Evolutionary conservation across 306 rosid species (phyloP).

Genomic region (Glycine tomentella): DNA sequence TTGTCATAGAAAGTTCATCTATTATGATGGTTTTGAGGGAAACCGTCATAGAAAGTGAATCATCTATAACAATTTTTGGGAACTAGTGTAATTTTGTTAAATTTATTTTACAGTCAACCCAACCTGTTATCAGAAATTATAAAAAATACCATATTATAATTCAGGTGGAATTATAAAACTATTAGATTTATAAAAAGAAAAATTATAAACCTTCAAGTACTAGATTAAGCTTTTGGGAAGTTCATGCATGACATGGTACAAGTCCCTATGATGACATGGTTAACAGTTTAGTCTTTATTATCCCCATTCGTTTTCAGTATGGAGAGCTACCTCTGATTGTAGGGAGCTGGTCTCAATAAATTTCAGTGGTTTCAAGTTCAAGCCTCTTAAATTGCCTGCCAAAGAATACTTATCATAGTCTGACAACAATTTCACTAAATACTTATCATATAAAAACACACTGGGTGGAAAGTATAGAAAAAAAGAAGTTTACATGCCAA

Average conservation of each 20-base stretch:
- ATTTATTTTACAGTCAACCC: too few species aligned
- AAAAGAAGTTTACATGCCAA: constrained; percentile 81
- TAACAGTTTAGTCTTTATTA: neutral
- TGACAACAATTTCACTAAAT: constrained; percentile 13
- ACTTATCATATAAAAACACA: neutral
- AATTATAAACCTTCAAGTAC: neutral
- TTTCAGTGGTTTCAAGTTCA: neutral
- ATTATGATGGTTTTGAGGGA: too few species aligned
- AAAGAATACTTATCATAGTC: neutral
- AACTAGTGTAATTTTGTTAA: too few species aligned
- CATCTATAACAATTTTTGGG: too few species aligned
- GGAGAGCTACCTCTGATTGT: neutral
- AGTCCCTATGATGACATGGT: neutral
- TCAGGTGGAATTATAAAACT: too few species aligned
- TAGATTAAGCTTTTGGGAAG: neutral
- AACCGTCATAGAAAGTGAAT: too few species aligned
- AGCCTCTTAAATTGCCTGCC: constrained; percentile 20
- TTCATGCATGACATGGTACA: neutral
- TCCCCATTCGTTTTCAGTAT: neutral
- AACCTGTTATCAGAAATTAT: too few species aligned
- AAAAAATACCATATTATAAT: too few species aligned
- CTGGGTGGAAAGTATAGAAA: constrained; percentile 18
- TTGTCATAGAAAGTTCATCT: too few species aligned
- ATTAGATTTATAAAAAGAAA: too few species aligned
- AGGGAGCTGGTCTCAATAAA: neutral